phyloP scores from a whole-genome alignment of 2,329 filamentous ascomycete species.

The Fusarium lateritium region DNA sequence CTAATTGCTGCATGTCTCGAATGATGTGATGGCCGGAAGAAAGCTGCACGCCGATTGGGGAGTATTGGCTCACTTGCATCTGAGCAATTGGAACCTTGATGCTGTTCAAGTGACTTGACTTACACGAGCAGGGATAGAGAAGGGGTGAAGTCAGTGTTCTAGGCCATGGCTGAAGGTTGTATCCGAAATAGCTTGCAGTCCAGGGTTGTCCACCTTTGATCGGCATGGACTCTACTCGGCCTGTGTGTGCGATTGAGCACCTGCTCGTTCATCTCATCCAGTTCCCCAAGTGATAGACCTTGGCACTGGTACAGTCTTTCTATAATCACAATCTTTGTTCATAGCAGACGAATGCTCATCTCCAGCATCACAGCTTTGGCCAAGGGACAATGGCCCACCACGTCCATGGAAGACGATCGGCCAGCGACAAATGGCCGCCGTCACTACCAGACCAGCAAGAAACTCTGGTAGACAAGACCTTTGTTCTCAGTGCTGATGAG shows the following conservation, averaged over 20 bases:
- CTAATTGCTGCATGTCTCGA: constrained; percentile 7
- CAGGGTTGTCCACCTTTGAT: background rate
- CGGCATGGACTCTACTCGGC: background rate
- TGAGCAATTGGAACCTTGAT: background rate
- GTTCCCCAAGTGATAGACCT: background rate
- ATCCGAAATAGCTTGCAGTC: constrained; percentile 3
- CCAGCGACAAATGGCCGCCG: constrained; percentile 1
- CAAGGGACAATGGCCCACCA: background rate
- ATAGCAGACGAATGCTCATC: background rate
- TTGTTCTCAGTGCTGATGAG: background rate
- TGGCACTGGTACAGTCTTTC: accelerated
- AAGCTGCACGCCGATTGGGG: background rate
- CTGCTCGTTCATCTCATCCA: background rate
- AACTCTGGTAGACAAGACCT: background rate
- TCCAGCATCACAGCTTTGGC: background rate
- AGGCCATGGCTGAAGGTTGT: background rate
- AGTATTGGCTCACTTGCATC: background rate
- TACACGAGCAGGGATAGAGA: background rate
- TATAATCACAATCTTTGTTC: background rate
- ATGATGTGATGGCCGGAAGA: background rate
- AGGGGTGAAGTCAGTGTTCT: background rate
- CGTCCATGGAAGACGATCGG: background rate
- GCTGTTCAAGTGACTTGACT: background rate
- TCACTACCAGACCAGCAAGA: background rate
- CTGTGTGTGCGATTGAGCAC: background rate